Base-by-base conservation (phyloP, 2,329 filamentous ascomycete genomes). In the Dactylellina cionopaga region DNA sequence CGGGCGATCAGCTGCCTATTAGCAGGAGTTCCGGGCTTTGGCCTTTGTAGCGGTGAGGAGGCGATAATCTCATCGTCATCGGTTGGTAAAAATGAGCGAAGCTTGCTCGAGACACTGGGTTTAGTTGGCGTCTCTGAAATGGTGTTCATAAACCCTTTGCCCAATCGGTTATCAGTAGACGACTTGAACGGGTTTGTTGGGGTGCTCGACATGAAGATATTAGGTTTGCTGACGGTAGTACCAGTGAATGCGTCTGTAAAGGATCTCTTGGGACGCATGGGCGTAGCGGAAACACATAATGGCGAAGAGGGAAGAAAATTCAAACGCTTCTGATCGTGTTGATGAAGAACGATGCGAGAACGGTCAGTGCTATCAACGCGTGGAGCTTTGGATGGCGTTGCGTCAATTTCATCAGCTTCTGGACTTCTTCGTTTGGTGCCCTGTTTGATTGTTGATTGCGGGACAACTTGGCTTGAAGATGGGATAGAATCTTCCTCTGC, bases 391-490 rank as follows among this genome's bases (percentile, higher is more conserved):
- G 68, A 72, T 22, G 68, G 71, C 0, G 71, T 70, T 2, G 65
- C 59, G 29, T 69, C 56, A 22, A 65, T 19, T 25, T 56, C 49
- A 9, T 68, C 58, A 2, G 24, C 43, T 11, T 72, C 54, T n/a
- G 17, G 22, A 13, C 43, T 59, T 7, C 24, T 58, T 19, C 55
- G 54, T 27, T 66, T 72, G 6, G 29, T 24, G 24, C 51, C 35
- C 19, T 31, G 47, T 46, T 75, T 76, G 22, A 65, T 44, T 9
- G 70, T 68, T 9, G 75, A 72, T 29, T 71, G 74, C 10, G 69
- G 71, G 31, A 76, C 35, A 27, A 75, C 49, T 33, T 73, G 73
- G 10, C 54, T 72, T 27, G 58, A 66, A 29, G 64, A 62, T 43
- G 54, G 66, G 31, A 55, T 59, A 27, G 24, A 17, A 13, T 69